Evolutionary conservation across 352 stramenopile species (phyloP).

Genomic region (Globisporangium okanoganense): DNA sequence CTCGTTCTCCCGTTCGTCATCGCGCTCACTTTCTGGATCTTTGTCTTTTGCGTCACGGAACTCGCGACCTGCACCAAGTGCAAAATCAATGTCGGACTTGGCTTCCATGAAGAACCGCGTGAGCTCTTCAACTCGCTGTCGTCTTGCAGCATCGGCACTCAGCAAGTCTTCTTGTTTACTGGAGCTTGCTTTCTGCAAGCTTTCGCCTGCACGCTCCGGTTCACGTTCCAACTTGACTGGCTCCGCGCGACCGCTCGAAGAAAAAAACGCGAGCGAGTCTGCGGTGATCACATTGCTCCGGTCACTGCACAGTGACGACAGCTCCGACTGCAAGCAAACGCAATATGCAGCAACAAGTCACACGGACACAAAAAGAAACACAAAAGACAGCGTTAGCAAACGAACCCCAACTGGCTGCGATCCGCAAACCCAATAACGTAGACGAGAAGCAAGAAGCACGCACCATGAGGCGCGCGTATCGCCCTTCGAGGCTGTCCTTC

Average conservation of each 20-base stretch:
- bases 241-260: conserved; percentile 49
- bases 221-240: conserved; percentile 72
- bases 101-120: conserved; percentile 89
- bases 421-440: not conserved
- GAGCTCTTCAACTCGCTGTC: conserved; percentile 83
- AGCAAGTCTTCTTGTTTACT: conserved; percentile 53
- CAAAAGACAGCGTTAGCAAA: not conserved
- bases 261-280: conserved; percentile 75
- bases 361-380: too few species aligned
- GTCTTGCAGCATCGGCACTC: conserved; percentile 65
- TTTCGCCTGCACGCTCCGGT: conserved; percentile 29
- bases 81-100: conserved; percentile 89
- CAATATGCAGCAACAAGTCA: not conserved
- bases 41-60: conserved; percentile 69
- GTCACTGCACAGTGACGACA: conserved; percentile 69
- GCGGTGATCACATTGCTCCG: conserved; percentile 67
- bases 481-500: conserved; percentile 62
- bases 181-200: conserved; percentile 22
- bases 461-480: conserved; percentile 77
- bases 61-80: conserved; percentile 60
- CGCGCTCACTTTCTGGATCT: conserved; percentile 55
- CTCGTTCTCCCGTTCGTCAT: conserved; percentile 57
- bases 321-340: conserved; percentile 36
- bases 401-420: not conserved
- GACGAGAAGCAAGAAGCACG: conserved; percentile 3